Evolutionary conservation across 495 filamentous ascomycete genomes (phyloP).

Genomic region (Aspergillus conjunctus): DNA sequence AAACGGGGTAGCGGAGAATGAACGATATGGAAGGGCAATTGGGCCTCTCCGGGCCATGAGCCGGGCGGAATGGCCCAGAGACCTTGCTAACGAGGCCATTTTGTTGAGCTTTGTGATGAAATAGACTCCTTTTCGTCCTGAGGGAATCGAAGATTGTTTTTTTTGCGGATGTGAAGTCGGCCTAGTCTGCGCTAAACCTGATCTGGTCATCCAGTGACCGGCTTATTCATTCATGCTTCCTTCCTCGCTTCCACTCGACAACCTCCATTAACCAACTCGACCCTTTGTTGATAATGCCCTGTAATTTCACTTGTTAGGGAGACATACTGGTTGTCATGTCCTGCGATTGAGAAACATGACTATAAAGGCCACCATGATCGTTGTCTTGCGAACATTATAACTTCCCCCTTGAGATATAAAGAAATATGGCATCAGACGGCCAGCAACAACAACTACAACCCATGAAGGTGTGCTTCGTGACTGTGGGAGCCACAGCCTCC

Average conservation of each 20-base stretch:
- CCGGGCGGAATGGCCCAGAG: constrained; percentile 41
- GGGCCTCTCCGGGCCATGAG: constrained; percentile 35
- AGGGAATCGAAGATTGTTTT: constrained; percentile 32
- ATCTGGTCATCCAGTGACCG: constrained; percentile 18
- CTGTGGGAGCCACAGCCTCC: constrained; percentile 85
- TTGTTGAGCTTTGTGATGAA: constrained; percentile 18
- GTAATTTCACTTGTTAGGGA: neutral
- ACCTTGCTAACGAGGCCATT: constrained; percentile 48
- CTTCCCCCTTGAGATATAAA: neutral
- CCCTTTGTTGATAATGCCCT: neutral
- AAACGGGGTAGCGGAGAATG: constrained; percentile 44
- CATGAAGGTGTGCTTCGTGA: constrained; percentile 71
- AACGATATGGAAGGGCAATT: constrained; percentile 31
- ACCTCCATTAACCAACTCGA: neutral
- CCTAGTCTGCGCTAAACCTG: constrained; percentile 24
- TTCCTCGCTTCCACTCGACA: neutral
- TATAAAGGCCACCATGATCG: neutral
- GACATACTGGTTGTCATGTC: neutral
- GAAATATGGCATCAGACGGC: constrained; percentile 12
- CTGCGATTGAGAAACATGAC: neutral
- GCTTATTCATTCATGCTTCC: constrained; percentile 1
- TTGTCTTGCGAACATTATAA: neutral
- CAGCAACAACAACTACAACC: constrained; percentile 6
- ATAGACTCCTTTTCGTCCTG: constrained; percentile 16
- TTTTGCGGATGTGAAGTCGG: constrained; percentile 18